A percentile compares a stretch with the other conserved stretches of the same genome.
Evolutionary conservation across 2,329 filamentous ascomycete genomes (phyloP).

Genomic region (Whalleya microplaca): DNA sequence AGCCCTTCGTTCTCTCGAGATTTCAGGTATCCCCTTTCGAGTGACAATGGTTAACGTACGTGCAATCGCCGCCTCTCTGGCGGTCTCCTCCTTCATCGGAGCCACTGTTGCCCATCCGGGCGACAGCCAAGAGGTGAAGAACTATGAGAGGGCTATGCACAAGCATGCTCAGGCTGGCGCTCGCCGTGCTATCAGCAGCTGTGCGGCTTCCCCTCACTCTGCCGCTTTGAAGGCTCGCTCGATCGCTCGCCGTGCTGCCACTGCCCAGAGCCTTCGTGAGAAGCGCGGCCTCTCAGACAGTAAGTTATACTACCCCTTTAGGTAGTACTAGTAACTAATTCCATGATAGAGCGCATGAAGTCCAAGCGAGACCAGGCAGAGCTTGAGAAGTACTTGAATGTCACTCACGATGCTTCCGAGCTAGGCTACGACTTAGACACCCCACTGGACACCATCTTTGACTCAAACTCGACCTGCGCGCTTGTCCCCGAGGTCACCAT

Average conservation of each 20-base stretch:
- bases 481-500: constrained; percentile 37
- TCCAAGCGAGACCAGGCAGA: constrained; percentile 33
- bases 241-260: constrained; percentile 41
- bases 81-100: constrained; percentile 28
- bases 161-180: constrained; percentile 38
- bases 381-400: constrained; percentile 31
- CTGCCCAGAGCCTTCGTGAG: constrained; percentile 41
- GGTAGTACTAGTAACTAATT: not conserved
- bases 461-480: constrained; percentile 33
- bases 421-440: constrained; percentile 42
- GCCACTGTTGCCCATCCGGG: constrained; percentile 43
- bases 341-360: constrained; percentile 25
- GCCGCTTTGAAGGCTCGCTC: constrained; percentile 43
- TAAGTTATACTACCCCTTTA: constrained; percentile 11
- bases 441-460: constrained; percentile 39
- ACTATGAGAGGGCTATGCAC: constrained; percentile 39
- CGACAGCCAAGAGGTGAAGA: constrained; percentile 34
- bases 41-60: constrained; percentile 34
- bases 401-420: constrained; percentile 29
- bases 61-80: constrained; percentile 31
- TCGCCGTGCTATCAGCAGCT: constrained; percentile 43
- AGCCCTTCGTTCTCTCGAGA: constrained; percentile 5
- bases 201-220: constrained; percentile 39
- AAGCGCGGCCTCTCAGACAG: constrained; percentile 37
- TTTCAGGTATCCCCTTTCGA: not conserved